Percentiles rank a stretch among this genome's conserved stretches.
Evolutionary conservation across 306 rosid species (phyloP).

Genomic region (Prunus salicina): DNA sequence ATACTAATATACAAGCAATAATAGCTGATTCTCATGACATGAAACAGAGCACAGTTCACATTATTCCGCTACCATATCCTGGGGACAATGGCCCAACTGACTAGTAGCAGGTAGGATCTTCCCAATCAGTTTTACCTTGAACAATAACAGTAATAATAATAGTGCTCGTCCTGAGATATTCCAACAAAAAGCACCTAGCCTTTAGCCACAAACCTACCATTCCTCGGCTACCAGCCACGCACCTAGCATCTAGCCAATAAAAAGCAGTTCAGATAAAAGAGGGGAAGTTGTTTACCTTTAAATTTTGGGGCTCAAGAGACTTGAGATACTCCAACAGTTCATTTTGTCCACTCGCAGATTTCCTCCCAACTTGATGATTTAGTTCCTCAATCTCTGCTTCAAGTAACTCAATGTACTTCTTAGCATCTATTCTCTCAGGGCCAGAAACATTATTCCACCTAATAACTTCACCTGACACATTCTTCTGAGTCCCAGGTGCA

Average conservation of each 20-base stretch:
- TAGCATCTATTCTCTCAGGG: slow-evolving; percentile 80
- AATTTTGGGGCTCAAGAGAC: slow-evolving; percentile 93
- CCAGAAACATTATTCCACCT: slow-evolving; percentile 94
- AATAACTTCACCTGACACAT: slow-evolving; percentile 91
- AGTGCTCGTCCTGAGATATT: not conserved
- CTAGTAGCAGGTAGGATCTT: not conserved
- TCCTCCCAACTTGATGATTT: slow-evolving; percentile 84
- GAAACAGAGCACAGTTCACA: not conserved
- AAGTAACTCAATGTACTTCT: slow-evolving; percentile 89
- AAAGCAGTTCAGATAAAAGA: not conserved
- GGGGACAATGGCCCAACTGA: not conserved
- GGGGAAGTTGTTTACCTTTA: slow-evolving; percentile 52
- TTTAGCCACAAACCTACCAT: not conserved
- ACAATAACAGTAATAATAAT: not conserved
- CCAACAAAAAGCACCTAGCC: not conserved
- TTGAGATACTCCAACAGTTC: slow-evolving; percentile 89
- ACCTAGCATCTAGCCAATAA: not conserved
- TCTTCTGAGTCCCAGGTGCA: slow-evolving; percentile 94
- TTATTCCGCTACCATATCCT: not conserved
- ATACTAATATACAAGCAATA: not conserved
- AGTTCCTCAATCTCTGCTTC: slow-evolving; percentile 95
- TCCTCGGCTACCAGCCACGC: not conserved
- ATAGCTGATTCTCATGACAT: not conserved
- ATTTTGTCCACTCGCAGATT: slow-evolving; percentile 68
- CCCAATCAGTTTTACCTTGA: not conserved